Conservation (phyloP, 2,329 filamentous ascomycete genomes). For the Bisporella sp. region DNA sequence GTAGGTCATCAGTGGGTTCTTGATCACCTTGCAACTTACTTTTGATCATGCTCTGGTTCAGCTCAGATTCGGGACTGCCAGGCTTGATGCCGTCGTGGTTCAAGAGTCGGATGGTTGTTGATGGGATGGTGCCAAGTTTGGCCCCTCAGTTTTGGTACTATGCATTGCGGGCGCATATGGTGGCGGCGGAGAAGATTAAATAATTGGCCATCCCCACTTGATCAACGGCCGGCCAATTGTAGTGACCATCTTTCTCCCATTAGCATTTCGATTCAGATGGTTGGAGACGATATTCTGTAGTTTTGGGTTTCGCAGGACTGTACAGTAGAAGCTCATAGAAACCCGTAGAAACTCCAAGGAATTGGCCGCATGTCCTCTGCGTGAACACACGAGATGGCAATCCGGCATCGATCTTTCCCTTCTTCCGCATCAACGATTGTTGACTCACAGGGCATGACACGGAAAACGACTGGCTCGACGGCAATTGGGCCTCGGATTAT, state of each 20-base stretch:
- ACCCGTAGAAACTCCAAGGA: not conserved
- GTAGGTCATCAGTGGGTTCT: too few relatives aligned
- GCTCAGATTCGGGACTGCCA: not conserved
- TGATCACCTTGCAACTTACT: too few relatives aligned
- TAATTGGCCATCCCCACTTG: too few relatives aligned
- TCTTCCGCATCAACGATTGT: not conserved
- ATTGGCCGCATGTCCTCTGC: not conserved
- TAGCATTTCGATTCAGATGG: not conserved
- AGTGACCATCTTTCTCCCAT: too few relatives aligned
- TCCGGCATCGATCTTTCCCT: not conserved
- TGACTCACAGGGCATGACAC: not conserved
- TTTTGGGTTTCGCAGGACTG: not conserved
- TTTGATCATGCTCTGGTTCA: not conserved
- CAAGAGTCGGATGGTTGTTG: not conserved
- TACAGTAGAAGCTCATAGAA: not conserved
- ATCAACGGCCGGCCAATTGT: too few relatives aligned
- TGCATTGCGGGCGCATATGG: not conserved
- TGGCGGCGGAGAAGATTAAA: not conserved
- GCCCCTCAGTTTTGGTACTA: not conserved
- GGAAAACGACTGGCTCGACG: too few relatives aligned
- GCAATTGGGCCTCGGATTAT: too few relatives aligned
- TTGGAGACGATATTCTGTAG: not conserved
- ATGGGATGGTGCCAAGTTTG: not conserved
- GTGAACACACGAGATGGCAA: not conserved
- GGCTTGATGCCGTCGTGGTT: not conserved